Evolutionary conservation across 768 basidiomycete species (phyloP).

Genomic region (Pulveroboletus sp.): DNA sequence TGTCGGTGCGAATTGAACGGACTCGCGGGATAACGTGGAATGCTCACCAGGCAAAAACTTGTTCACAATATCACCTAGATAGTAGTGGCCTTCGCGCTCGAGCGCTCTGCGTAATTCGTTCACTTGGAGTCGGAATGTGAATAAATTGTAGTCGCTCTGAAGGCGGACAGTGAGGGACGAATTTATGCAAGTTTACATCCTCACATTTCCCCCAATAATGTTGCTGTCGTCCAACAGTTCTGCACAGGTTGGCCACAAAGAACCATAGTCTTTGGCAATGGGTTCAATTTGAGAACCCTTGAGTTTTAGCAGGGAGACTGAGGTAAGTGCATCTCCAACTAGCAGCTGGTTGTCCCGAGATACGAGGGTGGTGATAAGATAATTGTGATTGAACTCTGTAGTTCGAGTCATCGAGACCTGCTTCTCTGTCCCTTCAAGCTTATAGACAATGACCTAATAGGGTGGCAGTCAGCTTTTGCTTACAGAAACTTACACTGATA

Average conservation of each 20-base stretch:
- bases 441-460: constrained; percentile 44
- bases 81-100: constrained; percentile 64
- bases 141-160: constrained; percentile 67
- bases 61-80: constrained; percentile 73
- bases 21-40: background rate
- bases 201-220: constrained; percentile 73
- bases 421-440: constrained; percentile 34
- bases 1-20: background rate
- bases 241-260: constrained; percentile 68
- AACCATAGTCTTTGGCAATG: constrained; percentile 69
- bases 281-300: constrained; percentile 40
- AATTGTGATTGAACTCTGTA: constrained; percentile 76
- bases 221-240: constrained; percentile 50
- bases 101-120: constrained; percentile 43
- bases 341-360: constrained; percentile 51
- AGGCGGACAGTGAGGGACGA: constrained; percentile 5
- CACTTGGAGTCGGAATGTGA: constrained; percentile 51
- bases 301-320: constrained; percentile 65
- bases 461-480: background rate
- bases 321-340: constrained; percentile 78
- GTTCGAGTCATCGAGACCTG: constrained; percentile 34
- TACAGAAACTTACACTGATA: constrained; percentile 1
- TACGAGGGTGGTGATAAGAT: constrained; percentile 65
- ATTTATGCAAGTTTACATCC: constrained; percentile 20
- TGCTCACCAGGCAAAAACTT: constrained; percentile 63